Evolutionary conservation across 2,329 filamentous ascomycete genomes (phyloP).

Genomic region (Coniochaeta hoffmannii): DNA sequence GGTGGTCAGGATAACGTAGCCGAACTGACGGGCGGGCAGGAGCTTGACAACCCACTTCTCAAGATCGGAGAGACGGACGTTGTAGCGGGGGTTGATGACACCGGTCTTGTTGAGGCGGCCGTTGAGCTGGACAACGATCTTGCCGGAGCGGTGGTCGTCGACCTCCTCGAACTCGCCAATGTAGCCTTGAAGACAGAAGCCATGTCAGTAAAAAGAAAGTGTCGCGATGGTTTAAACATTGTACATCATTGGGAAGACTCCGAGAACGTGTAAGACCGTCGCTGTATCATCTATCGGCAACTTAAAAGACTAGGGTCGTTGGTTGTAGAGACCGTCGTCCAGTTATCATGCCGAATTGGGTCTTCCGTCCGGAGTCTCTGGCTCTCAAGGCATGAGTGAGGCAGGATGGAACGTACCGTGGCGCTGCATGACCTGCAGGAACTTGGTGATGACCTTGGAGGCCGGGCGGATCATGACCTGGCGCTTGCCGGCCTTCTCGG

Average conservation of each 20-base stretch:
- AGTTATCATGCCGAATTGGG: conserved; percentile 97
- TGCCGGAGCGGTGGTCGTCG: conserved; percentile 98
- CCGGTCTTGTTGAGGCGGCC: conserved; percentile 98
- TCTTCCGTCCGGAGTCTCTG: background rate
- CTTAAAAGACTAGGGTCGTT: conserved; percentile 99
- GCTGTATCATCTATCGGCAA: conserved; percentile 90
- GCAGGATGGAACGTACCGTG: conserved; percentile 68
- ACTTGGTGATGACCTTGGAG: conserved; percentile 99
- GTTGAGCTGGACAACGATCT: conserved; percentile 99
- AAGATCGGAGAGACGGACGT: conserved; percentile 93
- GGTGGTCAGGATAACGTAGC: conserved; percentile 98
- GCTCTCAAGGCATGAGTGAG: background rate
- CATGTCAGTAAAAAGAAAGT: conserved; percentile 58
- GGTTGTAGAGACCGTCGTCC: conserved; percentile 79
- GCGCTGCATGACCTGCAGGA: conserved; percentile 98
- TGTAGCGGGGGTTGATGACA: conserved; percentile 99
- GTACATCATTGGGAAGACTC: conserved; percentile 66
- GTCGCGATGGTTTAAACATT: conserved; percentile 95
- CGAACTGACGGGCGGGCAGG: conserved; percentile 98
- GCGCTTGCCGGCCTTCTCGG: conserved; percentile 99
- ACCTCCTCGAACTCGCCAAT: conserved; percentile 99
- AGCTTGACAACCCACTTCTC: conserved; percentile 99
- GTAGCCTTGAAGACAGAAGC: conserved; percentile 62
- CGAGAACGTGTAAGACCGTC: conserved; percentile 98
- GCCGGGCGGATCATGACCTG: conserved; percentile 96